phyloP scores from a whole-genome alignment of 148 eudicot genomes.

The Rhododendron griersonianum region DNA sequence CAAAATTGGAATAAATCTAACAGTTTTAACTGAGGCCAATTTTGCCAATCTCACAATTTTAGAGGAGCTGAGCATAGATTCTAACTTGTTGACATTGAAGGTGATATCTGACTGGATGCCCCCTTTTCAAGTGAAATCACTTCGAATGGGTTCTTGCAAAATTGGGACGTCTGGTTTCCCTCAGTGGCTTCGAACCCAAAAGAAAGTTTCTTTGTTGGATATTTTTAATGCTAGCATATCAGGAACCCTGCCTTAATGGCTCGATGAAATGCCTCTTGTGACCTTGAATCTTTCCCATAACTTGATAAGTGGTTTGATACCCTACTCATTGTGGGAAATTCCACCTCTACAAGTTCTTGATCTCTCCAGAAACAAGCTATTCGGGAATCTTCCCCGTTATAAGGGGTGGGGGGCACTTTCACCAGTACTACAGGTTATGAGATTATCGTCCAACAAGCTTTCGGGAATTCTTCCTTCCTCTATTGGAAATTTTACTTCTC shows the following conservation, averaged over 20 bases:
- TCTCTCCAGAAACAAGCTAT: not conserved
- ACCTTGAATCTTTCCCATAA: constrained; percentile 5
- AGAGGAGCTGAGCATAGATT: not conserved
- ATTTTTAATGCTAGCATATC: constrained; percentile 16
- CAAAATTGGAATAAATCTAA: no score
- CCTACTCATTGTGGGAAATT: not conserved
- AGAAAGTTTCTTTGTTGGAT: not conserved
- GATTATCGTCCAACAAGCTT: constrained; percentile 26
- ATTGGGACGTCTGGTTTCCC: constrained; percentile 7
- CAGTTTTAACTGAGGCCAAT: not conserved
- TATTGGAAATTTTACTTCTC: not conserved
- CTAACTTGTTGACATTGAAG: not conserved
- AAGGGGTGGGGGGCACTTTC: not conserved
- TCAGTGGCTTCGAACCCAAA: constrained; percentile 16
- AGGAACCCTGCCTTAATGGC: not conserved
- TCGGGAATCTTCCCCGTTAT: constrained; percentile 22
- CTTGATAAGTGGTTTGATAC: not conserved
- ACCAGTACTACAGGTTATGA: not conserved
- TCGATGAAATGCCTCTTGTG: constrained; percentile 8
- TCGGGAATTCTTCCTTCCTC: constrained; percentile 28
- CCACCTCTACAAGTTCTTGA: not conserved
- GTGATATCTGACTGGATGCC: not conserved
- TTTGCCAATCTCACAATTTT: not conserved
- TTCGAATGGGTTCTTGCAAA: not conserved
- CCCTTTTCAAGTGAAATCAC: not conserved